Evolutionary conservation across 148 eudicot genomes (phyloP).

Genomic region (Cornus controversa): DNA sequence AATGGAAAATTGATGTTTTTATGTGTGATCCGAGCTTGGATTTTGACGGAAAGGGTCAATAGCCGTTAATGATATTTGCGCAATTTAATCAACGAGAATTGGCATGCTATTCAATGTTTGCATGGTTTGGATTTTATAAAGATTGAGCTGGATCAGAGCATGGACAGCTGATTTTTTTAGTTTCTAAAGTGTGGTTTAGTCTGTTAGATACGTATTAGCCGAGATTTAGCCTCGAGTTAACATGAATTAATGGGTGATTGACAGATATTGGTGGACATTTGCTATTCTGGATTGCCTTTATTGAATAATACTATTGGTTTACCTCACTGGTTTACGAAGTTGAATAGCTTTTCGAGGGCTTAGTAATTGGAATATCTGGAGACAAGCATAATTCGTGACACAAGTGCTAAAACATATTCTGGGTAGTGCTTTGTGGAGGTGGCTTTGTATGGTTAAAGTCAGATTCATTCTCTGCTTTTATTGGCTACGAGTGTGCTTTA

Average conservation of each 20-base stretch:
- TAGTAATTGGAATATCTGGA: constrained; percentile 3
- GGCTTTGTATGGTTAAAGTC: not conserved
- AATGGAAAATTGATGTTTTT: not conserved
- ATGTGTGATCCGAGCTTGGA: not conserved
- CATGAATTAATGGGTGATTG: not conserved
- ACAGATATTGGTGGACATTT: not conserved
- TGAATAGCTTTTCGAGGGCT: not conserved
- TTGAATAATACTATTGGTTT: not conserved
- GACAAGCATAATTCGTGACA: not conserved
- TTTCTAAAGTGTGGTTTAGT: constrained; percentile 2
- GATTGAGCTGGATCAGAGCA: constrained; percentile 20
- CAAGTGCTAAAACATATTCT: not conserved
- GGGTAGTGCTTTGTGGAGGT: not conserved
- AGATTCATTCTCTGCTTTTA: not conserved
- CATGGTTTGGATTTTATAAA: constrained; percentile 1
- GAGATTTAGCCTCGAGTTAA: constrained; percentile 3
- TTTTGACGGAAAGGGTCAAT: not conserved
- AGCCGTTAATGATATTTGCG: not conserved
- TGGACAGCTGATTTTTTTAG: constrained; percentile 7
- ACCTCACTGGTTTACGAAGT: not conserved
- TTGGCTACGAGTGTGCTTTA: not conserved
- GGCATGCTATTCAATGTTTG: constrained; percentile 6
- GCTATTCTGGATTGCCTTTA: not conserved
- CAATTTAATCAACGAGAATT: not conserved
- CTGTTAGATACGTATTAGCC: not conserved